Evolutionary conservation across 305 asterid genomes (phyloP).

Genomic region (Striga hermonthica): DNA sequence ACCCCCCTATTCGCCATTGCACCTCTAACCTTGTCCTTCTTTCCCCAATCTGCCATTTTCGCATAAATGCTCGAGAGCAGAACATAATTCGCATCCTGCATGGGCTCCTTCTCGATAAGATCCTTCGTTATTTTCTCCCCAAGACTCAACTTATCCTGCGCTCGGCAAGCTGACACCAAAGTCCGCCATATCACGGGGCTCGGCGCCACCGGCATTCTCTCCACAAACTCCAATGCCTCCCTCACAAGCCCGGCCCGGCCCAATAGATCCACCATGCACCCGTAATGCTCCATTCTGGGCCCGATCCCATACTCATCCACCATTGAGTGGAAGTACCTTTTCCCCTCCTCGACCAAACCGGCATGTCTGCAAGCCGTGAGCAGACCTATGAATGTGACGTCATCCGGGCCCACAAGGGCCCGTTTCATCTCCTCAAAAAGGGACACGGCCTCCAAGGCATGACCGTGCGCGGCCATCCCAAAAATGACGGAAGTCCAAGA

Average conservation of each 20-base stretch:
- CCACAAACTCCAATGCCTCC: conserved; percentile 59
- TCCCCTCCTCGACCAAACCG: conserved; percentile 64
- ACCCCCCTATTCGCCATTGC: conserved; percentile 65
- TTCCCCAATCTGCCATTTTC: conserved; percentile 57
- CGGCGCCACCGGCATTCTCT: conserved; percentile 59
- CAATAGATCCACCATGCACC: conserved; percentile 80
- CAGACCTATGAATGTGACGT: conserved; percentile 62
- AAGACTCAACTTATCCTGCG: conserved; percentile 51
- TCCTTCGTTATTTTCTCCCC: conserved; percentile 48
- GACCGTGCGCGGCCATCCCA: conserved; percentile 72
- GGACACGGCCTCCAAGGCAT: conserved; percentile 54
- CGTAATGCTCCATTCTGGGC: conserved; percentile 79
- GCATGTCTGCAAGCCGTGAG: conserved; percentile 86
- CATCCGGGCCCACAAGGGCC: conserved; percentile 50
- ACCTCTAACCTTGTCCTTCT: conserved; percentile 55
- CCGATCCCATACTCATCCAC: conserved; percentile 45
- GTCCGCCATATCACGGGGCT: conserved; percentile 69
- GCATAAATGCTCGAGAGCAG: conserved; percentile 67
- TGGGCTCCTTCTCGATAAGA: conserved; percentile 54
- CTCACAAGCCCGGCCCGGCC: conserved; percentile 63
- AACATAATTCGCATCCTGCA: conserved; percentile 61
- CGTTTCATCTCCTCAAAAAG: conserved; percentile 72
- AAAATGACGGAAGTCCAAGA: conserved; percentile 74
- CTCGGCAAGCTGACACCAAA: conserved; percentile 50
- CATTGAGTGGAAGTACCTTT: conserved; percentile 52